Evolutionary conservation across 2,329 filamentous ascomycete genomes (phyloP).

Genomic region (Trichoderma sp.): DNA sequence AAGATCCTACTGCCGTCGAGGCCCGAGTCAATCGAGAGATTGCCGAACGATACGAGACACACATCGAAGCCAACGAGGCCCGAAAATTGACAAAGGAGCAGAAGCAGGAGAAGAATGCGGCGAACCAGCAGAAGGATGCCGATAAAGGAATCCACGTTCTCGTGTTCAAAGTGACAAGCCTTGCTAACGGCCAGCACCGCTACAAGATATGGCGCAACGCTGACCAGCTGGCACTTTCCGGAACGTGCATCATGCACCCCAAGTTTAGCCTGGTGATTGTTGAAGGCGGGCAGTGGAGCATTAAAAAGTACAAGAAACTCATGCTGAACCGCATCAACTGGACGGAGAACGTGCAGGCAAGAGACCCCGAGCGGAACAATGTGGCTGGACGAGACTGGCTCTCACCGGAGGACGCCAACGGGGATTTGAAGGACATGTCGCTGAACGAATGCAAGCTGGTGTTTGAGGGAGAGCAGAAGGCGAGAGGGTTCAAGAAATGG

Average conservation of each 20-base stretch:
- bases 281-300: slow-evolving; percentile 81
- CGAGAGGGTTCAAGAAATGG: slow-evolving; percentile 81
- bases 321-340: slow-evolving; percentile 94
- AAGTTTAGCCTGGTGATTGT: slow-evolving; percentile 86
- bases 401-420: slow-evolving; percentile 71
- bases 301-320: slow-evolving; percentile 83
- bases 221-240: slow-evolving; percentile 81
- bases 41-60: slow-evolving; percentile 74
- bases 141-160: slow-evolving; percentile 79
- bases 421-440: slow-evolving; percentile 75
- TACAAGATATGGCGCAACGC: slow-evolving; percentile 93
- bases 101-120: slow-evolving; percentile 74
- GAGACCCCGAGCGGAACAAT: slow-evolving; percentile 57
- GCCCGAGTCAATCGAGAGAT: slow-evolving; percentile 92
- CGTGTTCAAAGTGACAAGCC: slow-evolving; percentile 83
- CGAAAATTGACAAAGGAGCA: slow-evolving; percentile 88
- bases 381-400: slow-evolving; percentile 71
- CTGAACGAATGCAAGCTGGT: slow-evolving; percentile 78
- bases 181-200: slow-evolving; percentile 90
- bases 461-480: slow-evolving; percentile 87
- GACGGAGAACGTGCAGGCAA: slow-evolving; percentile 79
- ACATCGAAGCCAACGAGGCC: slow-evolving; percentile 75
- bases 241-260: slow-evolving; percentile 88
- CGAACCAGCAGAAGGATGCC: slow-evolving; percentile 84
- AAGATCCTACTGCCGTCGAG: slow-evolving; percentile 96